These are phyloP conservation scores for Xylariales sp. DNA, from an alignment of 2,329 filamentous ascomycete species.

Conservation along the genomic window DNA sequence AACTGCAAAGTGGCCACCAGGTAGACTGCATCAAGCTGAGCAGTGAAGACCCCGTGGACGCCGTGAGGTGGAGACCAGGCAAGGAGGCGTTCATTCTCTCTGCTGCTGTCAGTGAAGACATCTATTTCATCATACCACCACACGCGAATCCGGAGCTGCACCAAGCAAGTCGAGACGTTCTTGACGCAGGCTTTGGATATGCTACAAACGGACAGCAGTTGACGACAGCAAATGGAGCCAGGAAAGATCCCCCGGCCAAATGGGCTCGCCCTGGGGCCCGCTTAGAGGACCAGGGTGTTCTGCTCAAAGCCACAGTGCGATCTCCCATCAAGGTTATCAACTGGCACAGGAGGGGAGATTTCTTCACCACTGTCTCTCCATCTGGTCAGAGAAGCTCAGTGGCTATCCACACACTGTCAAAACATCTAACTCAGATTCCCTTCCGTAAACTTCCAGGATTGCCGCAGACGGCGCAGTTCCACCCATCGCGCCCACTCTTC, in stretches of 20 bases:
- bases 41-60: constrained; percentile 74
- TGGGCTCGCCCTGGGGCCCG: constrained; percentile 77
- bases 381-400: constrained; percentile 74
- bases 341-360: constrained; percentile 93
- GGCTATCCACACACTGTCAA: constrained; percentile 90
- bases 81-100: constrained; percentile 78
- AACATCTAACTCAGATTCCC: constrained; percentile 90
- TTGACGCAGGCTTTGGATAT: constrained; percentile 92
- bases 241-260: constrained; percentile 72
- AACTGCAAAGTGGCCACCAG: constrained; percentile 78
- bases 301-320: constrained; percentile 75
- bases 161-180: constrained; percentile 66
- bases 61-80: constrained; percentile 84
- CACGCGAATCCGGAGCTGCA: constrained; percentile 70
- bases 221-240: constrained; percentile 48
- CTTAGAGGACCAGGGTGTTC: constrained; percentile 73
- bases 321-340: constrained; percentile 80
- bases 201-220: constrained; percentile 64
- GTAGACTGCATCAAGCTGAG: constrained; percentile 74
- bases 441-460: constrained; percentile 75
- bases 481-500: constrained; percentile 87
- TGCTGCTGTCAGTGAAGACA: constrained; percentile 76
- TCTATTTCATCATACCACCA: constrained; percentile 79
- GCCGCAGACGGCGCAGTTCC: constrained; percentile 88
- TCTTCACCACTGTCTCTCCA: constrained; percentile 88